These are phyloP conservation scores for Phytophthora foliorum DNA, from an alignment of 352 stramenopile genomes.

Conservation along the genomic window DNA sequence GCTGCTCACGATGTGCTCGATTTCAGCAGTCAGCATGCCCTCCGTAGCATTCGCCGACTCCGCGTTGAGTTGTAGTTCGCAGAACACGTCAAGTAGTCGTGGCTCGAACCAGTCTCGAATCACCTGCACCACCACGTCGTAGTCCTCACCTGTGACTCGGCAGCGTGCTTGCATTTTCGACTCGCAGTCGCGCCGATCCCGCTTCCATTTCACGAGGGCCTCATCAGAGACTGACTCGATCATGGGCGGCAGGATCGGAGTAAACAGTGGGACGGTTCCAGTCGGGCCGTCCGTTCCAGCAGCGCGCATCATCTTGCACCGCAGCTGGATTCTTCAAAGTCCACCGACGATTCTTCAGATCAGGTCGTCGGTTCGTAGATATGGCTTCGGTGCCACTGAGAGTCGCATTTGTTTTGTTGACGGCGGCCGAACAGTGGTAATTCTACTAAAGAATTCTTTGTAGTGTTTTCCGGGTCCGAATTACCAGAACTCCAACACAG, in stretches of 20 bases:
- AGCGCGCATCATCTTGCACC: not conserved
- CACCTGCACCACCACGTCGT: not conserved
- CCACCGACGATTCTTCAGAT: not conserved
- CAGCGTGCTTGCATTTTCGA: constrained; percentile 6
- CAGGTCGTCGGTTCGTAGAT: not conserved
- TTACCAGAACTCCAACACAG: not conserved
- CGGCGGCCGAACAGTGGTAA: not conserved
- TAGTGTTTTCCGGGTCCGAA: not conserved
- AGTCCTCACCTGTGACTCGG: not conserved
- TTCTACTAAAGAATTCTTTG: constrained; percentile 1
- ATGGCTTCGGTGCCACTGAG: not conserved
- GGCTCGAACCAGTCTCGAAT: not conserved
- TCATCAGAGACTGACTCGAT: not conserved
- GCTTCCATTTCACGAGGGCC: not conserved
- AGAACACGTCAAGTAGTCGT: not conserved
- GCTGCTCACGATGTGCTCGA: not conserved
- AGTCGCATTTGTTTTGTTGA: not conserved
- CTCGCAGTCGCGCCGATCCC: not conserved
- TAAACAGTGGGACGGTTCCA: not conserved
- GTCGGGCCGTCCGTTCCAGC: not conserved
- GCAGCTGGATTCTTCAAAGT: not conserved
- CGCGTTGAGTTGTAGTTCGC: not conserved
- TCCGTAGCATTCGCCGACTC: not conserved
- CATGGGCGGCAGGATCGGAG: not conserved
- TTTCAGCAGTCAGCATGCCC: not conserved